Conservation (phyloP, 805 yeast genomes). For the Candida nanaspora region DNA sequence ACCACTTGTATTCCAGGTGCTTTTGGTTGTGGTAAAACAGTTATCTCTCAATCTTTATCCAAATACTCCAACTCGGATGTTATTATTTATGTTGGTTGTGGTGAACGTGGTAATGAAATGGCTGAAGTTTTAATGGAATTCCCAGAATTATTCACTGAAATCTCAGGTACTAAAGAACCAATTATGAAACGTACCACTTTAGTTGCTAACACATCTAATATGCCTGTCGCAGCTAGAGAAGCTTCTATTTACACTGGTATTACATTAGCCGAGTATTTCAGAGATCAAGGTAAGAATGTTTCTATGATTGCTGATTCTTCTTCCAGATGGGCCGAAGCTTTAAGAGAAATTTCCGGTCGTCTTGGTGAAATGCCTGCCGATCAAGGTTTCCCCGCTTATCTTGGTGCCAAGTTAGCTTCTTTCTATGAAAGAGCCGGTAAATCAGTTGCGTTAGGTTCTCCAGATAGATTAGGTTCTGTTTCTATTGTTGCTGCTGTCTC, state of each 20-base stretch:
- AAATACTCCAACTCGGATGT: slow-evolving; percentile 97
- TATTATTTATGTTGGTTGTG: slow-evolving; percentile 88
- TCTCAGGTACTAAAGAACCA: slow-evolving; percentile 91
- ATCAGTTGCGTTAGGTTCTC: slow-evolving; percentile 91
- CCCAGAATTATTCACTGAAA: slow-evolving; percentile 93
- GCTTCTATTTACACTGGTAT: slow-evolving; percentile 99
- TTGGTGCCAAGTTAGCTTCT: slow-evolving; percentile 97
- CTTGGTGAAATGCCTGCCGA: slow-evolving; percentile 99
- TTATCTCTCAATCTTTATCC: slow-evolving; percentile 94
- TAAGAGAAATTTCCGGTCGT: slow-evolving; percentile 99
- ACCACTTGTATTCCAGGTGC: slow-evolving; percentile 99
- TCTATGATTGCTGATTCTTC: slow-evolving; percentile 99
- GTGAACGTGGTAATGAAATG: slow-evolving; percentile 99
- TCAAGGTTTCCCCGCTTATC: slow-evolving; percentile 99
- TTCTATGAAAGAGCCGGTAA: slow-evolving; percentile 99
- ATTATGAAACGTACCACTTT: slow-evolving; percentile 99
- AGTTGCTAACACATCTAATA: slow-evolving; percentile 97
- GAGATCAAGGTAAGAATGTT: slow-evolving; percentile 99
- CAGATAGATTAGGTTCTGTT: slow-evolving; percentile 94
- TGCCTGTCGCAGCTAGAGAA: slow-evolving; percentile 99
- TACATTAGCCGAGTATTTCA: slow-evolving; percentile 96
- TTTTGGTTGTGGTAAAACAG: slow-evolving; percentile 98
- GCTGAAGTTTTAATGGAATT: slow-evolving; percentile 99
- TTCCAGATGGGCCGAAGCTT: slow-evolving; percentile 99
- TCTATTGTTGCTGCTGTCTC: slow-evolving; percentile 99